Evolutionary conservation across 768 basidiomycete genomes (phyloP), one percentile per base, ranked within the genome.

Genomic region (Clavaria fumosa): DNA sequence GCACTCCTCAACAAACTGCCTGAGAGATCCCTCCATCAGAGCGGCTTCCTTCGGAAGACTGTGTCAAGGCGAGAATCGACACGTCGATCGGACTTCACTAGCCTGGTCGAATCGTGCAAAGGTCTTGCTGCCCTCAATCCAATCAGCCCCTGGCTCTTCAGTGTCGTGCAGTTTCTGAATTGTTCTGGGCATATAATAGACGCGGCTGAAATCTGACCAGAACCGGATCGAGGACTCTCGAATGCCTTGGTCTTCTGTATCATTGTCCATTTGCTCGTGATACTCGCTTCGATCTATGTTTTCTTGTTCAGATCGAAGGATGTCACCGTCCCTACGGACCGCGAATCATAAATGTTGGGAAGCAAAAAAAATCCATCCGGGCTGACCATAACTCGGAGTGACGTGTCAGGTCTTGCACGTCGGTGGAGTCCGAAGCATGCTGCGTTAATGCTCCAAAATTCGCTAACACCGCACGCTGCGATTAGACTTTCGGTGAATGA

Each of bases 1-100:
- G 48, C 79, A 81, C 45, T 83, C 81, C 50, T 88, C 83, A 4
- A 80, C 63, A 38, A 79, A 69, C 11, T 65, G 57, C 12, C 83
- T 67, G 36, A 85, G 60, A 9, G 72, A 62, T 4, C 68, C 72
- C 30, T 85, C 81, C 70, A 82, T 75, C 34, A 84, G 48, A 35
- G 67, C 67, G n/a, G 56, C 56, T 31, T 72, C 67, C 81, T 39
- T 14, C 46, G 18, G 20, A 17, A 2, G 14, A 10, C 23, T 24
- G 17, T 20, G 19, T 5, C 31, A n/a, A n/a, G n/a, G n/a, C n/a
- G n/a, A n/a, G n/a, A n/a, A n/a, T n/a, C n/a, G n/a, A n/a, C n/a
- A n/a, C n/a, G n/a, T n/a, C n/a, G n/a, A n/a, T n/a, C n/a, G n/a
- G n/a, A n/a, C 26, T 23, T 17, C 20, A 42, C 60, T 41, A 49